Evolutionary conservation across 345 rosid species (phyloP), one percentile per base, ranked within the genome.

Genomic region (Moringa oleifera): DNA sequence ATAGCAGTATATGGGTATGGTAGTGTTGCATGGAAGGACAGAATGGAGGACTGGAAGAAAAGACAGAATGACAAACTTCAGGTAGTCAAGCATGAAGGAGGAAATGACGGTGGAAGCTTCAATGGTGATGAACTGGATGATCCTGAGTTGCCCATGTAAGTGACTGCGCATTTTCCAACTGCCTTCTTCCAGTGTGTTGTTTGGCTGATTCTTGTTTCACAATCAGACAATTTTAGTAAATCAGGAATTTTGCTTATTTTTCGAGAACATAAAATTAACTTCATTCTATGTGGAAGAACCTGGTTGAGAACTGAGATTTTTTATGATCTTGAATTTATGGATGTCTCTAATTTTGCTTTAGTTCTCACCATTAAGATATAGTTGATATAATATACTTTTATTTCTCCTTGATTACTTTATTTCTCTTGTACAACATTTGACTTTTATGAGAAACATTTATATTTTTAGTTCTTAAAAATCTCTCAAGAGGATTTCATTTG

Each of bases 1-100:
- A 83, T 84, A 51, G 88, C 96, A 4, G 85, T 83, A 4, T 93
- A 90, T 75, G 97, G 97, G 23, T 90, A 90, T 59, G 97, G 97
- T 45, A 93, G 98, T 63, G 97, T 92, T 36, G 98, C 98, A n/a
- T 92, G 98, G 98, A 93, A 93, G 62, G 91, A 86, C 45, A 81
- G 95, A 62, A 86, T 93, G 90, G 97, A 90, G 71, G 89, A 86
- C 9, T 90, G 98, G 98, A 88, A 83, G 85, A 85, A 70, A 75
- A 79, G 87, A 60, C 93, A 93, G 74, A 81, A 73, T 8, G 93
- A 85, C 36, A 92, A 81, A 63, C 89, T 87, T 77, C 96, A 87
- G 72, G 87, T 92, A 50, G 82, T 92, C 68, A 84, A 84, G 63
- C 96, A 89, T 51, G 78, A 79, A 75, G 96, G 96, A 66, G 93